A percentile compares a stretch with the other conserved stretches of the same genome.
Conservation (phyloP, 202 grass and related monocot genomes). For the Hordeum pubiflorum region DNA sequence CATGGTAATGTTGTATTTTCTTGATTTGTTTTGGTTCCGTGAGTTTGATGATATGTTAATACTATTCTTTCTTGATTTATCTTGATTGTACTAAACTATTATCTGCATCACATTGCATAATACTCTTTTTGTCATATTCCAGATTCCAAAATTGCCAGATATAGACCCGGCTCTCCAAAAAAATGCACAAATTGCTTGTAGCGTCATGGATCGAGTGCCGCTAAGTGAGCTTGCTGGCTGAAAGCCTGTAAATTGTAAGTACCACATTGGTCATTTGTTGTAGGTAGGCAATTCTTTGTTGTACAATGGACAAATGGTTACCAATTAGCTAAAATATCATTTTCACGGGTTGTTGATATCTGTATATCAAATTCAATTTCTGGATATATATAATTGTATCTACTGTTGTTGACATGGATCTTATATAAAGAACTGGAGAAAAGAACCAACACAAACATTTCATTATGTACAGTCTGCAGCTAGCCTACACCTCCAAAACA, state of each 20-base stretch:
- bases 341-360: not conserved
- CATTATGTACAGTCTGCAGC: slow-evolving; percentile 66
- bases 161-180: slow-evolving; percentile 75
- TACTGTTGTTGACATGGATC: not conserved
- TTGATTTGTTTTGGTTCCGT: not conserved
- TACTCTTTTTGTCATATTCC: slow-evolving; percentile 10
- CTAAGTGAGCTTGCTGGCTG: slow-evolving; percentile 82
- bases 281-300: slow-evolving; percentile 37
- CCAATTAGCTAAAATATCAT: not conserved
- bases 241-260: slow-evolving; percentile 39
- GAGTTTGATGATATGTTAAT: not conserved
- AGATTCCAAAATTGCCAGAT: slow-evolving; percentile 99
- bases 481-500: slow-evolving; percentile 51
- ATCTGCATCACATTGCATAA: slow-evolving; percentile 18
- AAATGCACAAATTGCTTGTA: slow-evolving; percentile 65
- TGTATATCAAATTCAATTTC: not conserved
- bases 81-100: not conserved
- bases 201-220: slow-evolving; percentile 76
- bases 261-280: slow-evolving; percentile 27
- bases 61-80: not conserved
- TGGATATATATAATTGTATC: not conserved
- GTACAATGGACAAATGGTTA: slow-evolving; percentile 11
- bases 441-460: slow-evolving; percentile 37
- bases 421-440: slow-evolving; percentile 26
- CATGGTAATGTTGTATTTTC: not conserved